Percentiles rank a stretch among this genome's conserved stretches.
Evolutionary conservation across 352 stramenopile species (phyloP).

Genomic region (Phytophthora chlamydospora): DNA sequence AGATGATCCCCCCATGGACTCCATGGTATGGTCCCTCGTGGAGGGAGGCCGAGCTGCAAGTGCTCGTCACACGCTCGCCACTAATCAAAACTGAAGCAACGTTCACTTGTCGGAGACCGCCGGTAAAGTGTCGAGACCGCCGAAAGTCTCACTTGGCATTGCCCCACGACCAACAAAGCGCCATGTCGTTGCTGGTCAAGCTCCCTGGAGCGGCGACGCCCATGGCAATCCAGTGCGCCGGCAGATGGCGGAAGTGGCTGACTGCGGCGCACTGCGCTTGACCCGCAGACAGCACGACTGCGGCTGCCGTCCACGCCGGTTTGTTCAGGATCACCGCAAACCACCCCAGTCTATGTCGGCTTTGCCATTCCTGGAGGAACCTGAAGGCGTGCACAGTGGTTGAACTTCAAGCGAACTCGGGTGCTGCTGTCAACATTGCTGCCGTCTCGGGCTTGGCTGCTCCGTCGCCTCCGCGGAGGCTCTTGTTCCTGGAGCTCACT

Average conservation of each 20-base stretch:
- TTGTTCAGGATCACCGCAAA: slow-evolving; percentile 25
- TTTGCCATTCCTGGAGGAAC: slow-evolving; percentile 34
- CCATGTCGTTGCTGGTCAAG: neutral
- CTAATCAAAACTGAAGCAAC: slow-evolving; percentile 33
- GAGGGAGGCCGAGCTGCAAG: neutral
- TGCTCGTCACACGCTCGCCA: neutral
- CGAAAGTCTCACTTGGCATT: slow-evolving; percentile 10
- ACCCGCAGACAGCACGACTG: slow-evolving; percentile 18
- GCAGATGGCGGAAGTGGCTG: slow-evolving; percentile 21
- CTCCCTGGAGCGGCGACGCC: neutral
- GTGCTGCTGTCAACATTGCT: slow-evolving; percentile 26
- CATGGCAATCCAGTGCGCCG: slow-evolving; percentile 6
- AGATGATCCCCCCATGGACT: too few species aligned
- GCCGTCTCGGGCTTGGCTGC: slow-evolving; percentile 19
- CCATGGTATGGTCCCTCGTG: too few species aligned
- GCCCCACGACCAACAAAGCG: neutral
- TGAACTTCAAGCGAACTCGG: slow-evolving; percentile 35
- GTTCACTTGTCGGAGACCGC: slow-evolving; percentile 22
- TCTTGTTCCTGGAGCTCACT: slow-evolving; percentile 13
- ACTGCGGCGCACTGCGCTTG: slow-evolving; percentile 16
- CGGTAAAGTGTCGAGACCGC: slow-evolving; percentile 26
- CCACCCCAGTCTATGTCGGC: slow-evolving; percentile 22
- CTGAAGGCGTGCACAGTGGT: slow-evolving; percentile 23
- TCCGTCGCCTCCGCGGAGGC: slow-evolving; percentile 8
- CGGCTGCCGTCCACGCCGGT: slow-evolving; percentile 16